A percentile compares a stretch with the other conserved stretches of the same genome.
These are phyloP conservation scores for Leccinum imitatum DNA, from an alignment of 768 basidiomycete genomes.

Conservation along the genomic window DNA sequence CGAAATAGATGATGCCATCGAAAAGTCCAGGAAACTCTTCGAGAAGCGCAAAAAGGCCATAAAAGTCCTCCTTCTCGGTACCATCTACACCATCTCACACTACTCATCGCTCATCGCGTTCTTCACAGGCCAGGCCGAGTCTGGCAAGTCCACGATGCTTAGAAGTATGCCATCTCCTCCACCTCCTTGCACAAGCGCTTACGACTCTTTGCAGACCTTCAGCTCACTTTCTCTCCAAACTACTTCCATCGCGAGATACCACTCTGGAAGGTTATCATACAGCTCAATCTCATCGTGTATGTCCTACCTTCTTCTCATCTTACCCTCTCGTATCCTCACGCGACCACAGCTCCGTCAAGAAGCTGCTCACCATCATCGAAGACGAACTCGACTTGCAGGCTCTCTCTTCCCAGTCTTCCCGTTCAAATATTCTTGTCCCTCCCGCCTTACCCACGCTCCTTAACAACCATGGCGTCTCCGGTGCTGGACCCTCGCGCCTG, in stretches of 20 bases:
- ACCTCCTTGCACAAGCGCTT: neutral
- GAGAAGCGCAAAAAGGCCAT: conserved; percentile 30
- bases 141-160: conserved; percentile 33
- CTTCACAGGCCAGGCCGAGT: conserved; percentile 30
- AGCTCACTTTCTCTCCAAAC: conserved; percentile 60
- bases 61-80: conserved; percentile 31
- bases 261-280: conserved; percentile 64
- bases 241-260: conserved; percentile 57
- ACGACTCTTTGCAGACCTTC: conserved; percentile 50
- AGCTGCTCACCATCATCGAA: conserved; percentile 52
- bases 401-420: neutral
- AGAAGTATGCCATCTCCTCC: conserved; percentile 16
- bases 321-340: neutral
- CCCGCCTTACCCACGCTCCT: conserved; percentile 4
- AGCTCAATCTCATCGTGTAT: conserved; percentile 68
- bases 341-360: conserved; percentile 51
- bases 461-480: neutral
- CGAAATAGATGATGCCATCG: conserved; percentile 32
- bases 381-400: conserved; percentile 40
- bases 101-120: neutral
- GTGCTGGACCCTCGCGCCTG: neutral
- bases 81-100: neutral
- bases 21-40: conserved; percentile 19
- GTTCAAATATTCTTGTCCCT: conserved; percentile 25
- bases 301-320: neutral